Base-by-base conservation (phyloP, 108 stramenopile genomes). In the Skeletonema menzelii region DNA sequence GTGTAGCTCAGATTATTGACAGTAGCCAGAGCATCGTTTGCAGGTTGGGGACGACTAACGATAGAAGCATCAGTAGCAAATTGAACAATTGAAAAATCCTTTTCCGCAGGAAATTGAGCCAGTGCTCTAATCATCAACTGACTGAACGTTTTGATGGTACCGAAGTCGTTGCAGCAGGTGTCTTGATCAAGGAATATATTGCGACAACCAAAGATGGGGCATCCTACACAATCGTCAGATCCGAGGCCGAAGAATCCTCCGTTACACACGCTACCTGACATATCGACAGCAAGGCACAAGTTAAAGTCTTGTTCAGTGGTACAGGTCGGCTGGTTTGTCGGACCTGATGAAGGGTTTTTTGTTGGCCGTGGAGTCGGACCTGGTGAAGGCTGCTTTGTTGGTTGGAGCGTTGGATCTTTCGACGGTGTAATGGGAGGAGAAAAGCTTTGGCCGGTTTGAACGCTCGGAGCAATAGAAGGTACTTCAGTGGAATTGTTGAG, bases 261-360 rank as follows among this genome's bases (percentile, higher is more conserved):
- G 22, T 60, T 73, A 34, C 75, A 75, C 14, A 75, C 72, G n/a
- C 63, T 65, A 30, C 79, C 79, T 37, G 66, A 68, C 72, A 73
- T 73, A 40, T 80, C 79, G 14, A 80, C 37, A 17, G 79, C 79
- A 27, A 80, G 30, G 37, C 79, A 80, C 24, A 73, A 26, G 46
- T 80, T 80, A 40, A 80, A 69, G 58, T 80, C 67, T 40, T 49
- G 35, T 24, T 69, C 59, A 17, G 24, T 60, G 30, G 32, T 60
- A 10, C 59, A 60, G 13, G 59, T 60, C 8, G 59, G 59, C 28
- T 14, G 31, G 5, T 31, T 60, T 34, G 59, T 60, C 8, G 59
- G 37, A 34, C 14, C 40, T n/a, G 14, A 47, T 20, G 24, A 47
- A 13, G 44, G 14, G 5, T 59, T 28, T 6, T 20, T 20, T 34